Conservation (phyloP, 169 alveolate genomes). For the Plasmodium sp. region DNA sequence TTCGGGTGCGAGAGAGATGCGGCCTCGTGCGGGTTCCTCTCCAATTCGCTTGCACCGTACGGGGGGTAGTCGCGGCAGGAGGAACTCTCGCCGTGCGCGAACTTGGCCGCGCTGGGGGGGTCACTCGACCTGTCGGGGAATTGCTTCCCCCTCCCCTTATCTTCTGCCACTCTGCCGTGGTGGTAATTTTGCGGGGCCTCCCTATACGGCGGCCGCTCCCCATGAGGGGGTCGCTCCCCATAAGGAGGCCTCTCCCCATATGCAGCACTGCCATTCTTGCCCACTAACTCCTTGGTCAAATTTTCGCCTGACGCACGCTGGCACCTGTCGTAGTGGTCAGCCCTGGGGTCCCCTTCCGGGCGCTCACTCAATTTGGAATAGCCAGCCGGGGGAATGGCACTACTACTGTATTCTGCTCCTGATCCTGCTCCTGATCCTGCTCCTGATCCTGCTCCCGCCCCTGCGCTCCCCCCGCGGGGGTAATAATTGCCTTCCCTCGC, state of each 20-base stretch:
- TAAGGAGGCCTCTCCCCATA: background rate
- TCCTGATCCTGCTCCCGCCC: background rate
- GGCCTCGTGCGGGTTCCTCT: background rate
- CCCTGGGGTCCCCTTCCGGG: background rate
- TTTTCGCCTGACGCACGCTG: constrained; percentile 12
- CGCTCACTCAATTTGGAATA: background rate
- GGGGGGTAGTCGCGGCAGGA: background rate
- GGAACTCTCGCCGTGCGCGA: background rate
- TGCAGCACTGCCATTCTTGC: background rate
- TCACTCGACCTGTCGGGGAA: background rate
- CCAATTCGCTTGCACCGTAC: background rate
- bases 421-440: background rate
- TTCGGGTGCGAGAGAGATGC: background rate
- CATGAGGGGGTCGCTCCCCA: background rate
- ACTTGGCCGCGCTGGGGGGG: background rate
- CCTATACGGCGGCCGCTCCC: background rate
- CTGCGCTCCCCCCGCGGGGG: background rate
- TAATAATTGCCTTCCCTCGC: background rate
- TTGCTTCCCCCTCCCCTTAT: background rate
- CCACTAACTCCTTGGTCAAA: background rate
- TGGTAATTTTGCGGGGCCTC: background rate
- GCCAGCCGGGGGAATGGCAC: background rate
- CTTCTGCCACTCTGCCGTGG: background rate
- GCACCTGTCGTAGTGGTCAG: background rate
- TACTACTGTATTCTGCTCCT: background rate